Evolutionary conservation across 2,329 filamentous ascomycete genomes (phyloP).

Genomic region (Mycosphaerelloides madeirae): DNA sequence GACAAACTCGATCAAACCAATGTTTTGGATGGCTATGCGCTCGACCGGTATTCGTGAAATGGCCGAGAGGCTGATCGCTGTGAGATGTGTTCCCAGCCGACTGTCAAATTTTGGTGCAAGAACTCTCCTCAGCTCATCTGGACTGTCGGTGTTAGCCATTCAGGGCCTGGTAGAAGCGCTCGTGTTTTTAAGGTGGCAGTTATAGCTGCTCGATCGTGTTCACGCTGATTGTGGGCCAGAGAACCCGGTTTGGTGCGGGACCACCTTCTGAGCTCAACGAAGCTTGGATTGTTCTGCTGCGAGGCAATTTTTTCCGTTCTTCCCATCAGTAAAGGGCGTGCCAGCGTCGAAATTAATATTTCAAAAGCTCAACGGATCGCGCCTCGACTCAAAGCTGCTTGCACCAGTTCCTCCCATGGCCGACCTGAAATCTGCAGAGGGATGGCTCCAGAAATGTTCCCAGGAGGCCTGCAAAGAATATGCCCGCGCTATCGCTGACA

Average conservation of each 20-base stretch:
- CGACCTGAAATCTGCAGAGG: conserved; percentile 79
- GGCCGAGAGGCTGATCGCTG: conserved; percentile 7
- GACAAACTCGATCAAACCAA: conserved; percentile 20
- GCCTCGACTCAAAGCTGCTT: conserved; percentile 24
- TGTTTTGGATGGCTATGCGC: conserved; percentile 15
- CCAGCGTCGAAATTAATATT: no score
- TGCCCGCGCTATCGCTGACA: conserved; percentile 86
- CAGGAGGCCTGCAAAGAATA: conserved; percentile 80
- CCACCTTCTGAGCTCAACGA: no score
- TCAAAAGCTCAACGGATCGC: no score
- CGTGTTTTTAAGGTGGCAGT: no score
- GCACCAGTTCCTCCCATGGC: conserved; percentile 64
- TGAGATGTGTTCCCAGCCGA: conserved; percentile 5
- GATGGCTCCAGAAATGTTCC: conserved; percentile 77
- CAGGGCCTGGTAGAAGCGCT: no score
- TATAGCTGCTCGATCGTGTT: no score
- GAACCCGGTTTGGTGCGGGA: no score
- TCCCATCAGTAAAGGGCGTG: no score
- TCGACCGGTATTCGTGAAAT: conserved; percentile 11
- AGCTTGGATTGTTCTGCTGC: no score
- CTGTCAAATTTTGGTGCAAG: conserved; percentile 8
- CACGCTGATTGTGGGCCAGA: no score
- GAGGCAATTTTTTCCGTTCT: no score
- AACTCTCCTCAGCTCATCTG: conserved; percentile 6
- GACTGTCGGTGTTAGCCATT: no score